phyloP scores from a whole-genome alignment of 164 flowering plant species.

The Echeveria elegans region DNA sequence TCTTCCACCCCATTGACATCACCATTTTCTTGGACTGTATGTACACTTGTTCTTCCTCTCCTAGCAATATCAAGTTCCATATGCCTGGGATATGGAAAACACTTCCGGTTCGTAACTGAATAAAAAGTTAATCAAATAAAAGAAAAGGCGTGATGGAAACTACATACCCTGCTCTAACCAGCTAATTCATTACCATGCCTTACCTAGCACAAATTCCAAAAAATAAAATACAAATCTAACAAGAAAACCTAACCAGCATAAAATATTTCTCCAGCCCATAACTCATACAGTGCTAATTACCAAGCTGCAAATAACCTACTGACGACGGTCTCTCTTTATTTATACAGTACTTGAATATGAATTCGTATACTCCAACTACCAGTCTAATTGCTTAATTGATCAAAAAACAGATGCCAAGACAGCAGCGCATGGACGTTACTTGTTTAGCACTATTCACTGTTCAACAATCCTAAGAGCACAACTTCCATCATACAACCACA shows the following conservation, averaged over 20 bases:
- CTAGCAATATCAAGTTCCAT: neutral
- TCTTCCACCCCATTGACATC: neutral
- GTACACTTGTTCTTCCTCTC: neutral
- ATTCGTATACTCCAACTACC: neutral
- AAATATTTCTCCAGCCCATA: neutral
- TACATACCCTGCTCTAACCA: neutral
- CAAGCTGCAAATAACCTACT: too few relatives aligned
- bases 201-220: neutral
- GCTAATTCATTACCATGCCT: neutral
- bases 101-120: neutral
- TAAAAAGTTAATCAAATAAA: neutral
- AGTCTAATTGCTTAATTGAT: neutral
- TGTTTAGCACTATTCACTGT: neutral
- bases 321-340: too few relatives aligned
- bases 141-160: neutral
- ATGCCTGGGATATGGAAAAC: constrained; percentile 1
- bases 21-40: neutral
- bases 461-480: neutral
- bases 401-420: neutral
- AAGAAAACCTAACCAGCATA: neutral
- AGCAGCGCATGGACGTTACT: neutral
- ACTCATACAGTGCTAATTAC: neutral
- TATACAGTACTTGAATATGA: too few relatives aligned
- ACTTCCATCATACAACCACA: neutral
- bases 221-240: neutral